Evolutionary conservation across 805 yeast genomes (phyloP).

Genomic region (Candida chauliodis): DNA sequence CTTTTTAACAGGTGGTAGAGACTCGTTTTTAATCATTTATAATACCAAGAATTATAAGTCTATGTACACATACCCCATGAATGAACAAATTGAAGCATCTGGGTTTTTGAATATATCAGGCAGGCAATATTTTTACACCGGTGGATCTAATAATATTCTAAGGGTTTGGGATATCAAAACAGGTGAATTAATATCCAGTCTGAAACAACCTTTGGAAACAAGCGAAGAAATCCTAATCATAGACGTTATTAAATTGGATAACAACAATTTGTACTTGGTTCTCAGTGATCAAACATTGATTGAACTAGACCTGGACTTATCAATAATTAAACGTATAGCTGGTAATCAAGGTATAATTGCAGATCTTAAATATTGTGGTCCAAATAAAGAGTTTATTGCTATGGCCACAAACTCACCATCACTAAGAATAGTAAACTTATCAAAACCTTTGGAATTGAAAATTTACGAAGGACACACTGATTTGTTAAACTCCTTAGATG

Average conservation of each 20-base stretch:
- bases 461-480: slow-evolving; percentile 82
- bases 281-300: slow-evolving; percentile 83
- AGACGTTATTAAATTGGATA: slow-evolving; percentile 47
- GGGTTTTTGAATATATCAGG: slow-evolving; percentile 45
- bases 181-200: slow-evolving; percentile 45
- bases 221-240: slow-evolving; percentile 71
- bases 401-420: slow-evolving; percentile 94
- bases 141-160: slow-evolving; percentile 73
- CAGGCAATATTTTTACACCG: slow-evolving; percentile 52
- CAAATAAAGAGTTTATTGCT: slow-evolving; percentile 56
- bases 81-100: slow-evolving; percentile 68
- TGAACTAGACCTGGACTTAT: slow-evolving; percentile 32
- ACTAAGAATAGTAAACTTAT: slow-evolving; percentile 66
- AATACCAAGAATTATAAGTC: slow-evolving; percentile 52
- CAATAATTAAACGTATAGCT: slow-evolving; percentile 55
- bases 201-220: slow-evolving; percentile 49
- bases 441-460: slow-evolving; percentile 56
- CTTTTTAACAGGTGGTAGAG: slow-evolving; percentile 86
- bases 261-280: slow-evolving; percentile 44
- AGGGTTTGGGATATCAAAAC: slow-evolving; percentile 57
- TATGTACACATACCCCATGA: slow-evolving; percentile 64
- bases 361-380: slow-evolving; percentile 77
- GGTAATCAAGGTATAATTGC: slow-evolving; percentile 97
- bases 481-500: slow-evolving; percentile 75
- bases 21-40: slow-evolving; percentile 66